Base-by-base conservation (phyloP, 495 filamentous ascomycete species). In the Trypethelium eluteriae region DNA sequence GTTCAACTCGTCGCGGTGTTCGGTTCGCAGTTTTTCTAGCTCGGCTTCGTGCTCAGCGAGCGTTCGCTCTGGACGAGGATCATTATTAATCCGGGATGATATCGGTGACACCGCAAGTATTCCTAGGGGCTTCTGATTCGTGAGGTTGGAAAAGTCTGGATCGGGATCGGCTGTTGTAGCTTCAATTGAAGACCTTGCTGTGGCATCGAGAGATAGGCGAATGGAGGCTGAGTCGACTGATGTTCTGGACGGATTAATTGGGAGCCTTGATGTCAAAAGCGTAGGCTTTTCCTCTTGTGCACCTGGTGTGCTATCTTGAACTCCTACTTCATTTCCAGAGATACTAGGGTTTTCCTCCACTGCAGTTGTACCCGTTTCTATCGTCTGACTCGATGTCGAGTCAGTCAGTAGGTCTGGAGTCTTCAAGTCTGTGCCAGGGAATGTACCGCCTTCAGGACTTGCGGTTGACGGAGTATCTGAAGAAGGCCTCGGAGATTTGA, bases 1-100 rank as follows among this genome's bases (percentile, higher is more conserved):
- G 70, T 94, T 85, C 18, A 88, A 81, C 73, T 96, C 92, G 71
- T 92, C 89, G 65, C 91, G 90, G 47, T 86, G 76, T n/a, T 87
- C 80, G 25, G 80, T 78, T 62, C 81, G 81, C 49, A 87, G 70
- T 16, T 84, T 78, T 50, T 78, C 75, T 14, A 88, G 56, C 66
- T 70, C 53, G 65, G 65, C 66, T 57, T 72, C 66, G 47, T 66
- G 36, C 67, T 73, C 69, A 25, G 62, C 57, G 11, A 59, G 18
- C 14, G 53, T 36, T 36, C 32, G 18, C 18, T 59, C 25, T 3
- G 2, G 10, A 35, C 4, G 53, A 7, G 36, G 6, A 14, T 59
- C 53, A 36, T 36, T 14, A 18, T 36, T 36, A 6, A 36, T 59
- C 32, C 36, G 53, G 2, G 5, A 7, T 36, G 53, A 34, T 59